Percentiles rank a stretch among this genome's conserved stretches.
These are phyloP conservation scores for Marasmius tenuissimus DNA, from an alignment of 1,284 basidiomycete species.

Conservation along the genomic window DNA sequence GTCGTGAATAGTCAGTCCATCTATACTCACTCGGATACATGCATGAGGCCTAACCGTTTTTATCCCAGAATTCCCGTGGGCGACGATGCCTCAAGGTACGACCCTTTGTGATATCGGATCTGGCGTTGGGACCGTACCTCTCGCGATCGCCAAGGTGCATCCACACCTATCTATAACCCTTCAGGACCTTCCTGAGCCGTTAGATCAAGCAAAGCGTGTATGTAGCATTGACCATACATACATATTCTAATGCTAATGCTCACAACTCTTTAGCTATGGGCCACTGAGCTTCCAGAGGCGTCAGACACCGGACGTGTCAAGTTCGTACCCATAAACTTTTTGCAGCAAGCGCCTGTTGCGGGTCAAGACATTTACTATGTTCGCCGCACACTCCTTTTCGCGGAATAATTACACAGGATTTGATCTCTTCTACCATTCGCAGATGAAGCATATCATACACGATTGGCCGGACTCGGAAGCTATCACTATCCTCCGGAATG, in stretches of 20 bases:
- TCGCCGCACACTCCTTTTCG: not conserved
- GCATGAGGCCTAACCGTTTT: no score
- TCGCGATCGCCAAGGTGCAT: not conserved
- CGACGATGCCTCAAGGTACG: not conserved
- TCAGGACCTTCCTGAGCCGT: conserved; percentile 5
- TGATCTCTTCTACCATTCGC: not conserved
- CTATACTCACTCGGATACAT: not conserved
- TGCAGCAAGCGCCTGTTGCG: not conserved
- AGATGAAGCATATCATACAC: conserved; percentile 10
- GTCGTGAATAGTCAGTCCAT: conserved; percentile 4
- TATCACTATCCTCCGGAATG: not conserved
- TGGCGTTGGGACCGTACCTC: conserved; percentile 2
- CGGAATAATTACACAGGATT: not conserved
- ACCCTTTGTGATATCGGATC: conserved; percentile 9
- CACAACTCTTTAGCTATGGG: not conserved
- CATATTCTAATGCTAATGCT: not conserved
- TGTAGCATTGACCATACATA: not conserved
- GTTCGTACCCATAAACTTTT: conserved; percentile 4
- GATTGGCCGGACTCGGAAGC: conserved; percentile 8
- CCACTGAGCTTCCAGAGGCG: not conserved
- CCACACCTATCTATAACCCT: conserved; percentile 5
- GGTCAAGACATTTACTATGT: conserved; percentile 9
- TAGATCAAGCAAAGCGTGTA: conserved; percentile 3
- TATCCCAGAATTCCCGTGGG: not conserved
- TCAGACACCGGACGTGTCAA: not conserved